Evolutionary conservation across 805 yeast genomes (phyloP).

Genomic region (Candida xiaguanensis): DNA sequence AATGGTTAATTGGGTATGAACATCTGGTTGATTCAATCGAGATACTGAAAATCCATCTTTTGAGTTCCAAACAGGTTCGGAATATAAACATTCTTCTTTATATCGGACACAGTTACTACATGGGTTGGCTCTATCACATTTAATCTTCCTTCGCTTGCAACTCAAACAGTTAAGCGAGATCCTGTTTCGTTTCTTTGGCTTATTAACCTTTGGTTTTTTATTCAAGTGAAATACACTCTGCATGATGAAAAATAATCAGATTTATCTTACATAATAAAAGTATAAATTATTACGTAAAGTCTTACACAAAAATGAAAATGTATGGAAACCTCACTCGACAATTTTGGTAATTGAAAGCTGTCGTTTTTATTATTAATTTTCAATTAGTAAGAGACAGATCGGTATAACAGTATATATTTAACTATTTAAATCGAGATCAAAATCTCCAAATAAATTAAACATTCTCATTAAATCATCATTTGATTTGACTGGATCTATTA

Average conservation of each 20-base stretch:
- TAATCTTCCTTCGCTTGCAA: conserved; percentile 35
- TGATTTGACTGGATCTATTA: conserved; percentile 11
- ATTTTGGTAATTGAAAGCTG: no score
- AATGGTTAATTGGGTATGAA: not conserved
- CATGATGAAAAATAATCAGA: conserved; percentile 1
- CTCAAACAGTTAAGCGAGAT: conserved; percentile 29
- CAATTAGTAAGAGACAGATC: no score
- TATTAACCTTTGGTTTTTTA: not conserved
- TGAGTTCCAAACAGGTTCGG: conserved; percentile 12
- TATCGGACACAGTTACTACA: conserved; percentile 30
- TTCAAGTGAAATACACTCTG: not conserved
- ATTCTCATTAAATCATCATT: conserved; percentile 34
- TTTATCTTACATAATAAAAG: no score
- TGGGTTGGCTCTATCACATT: conserved; percentile 35
- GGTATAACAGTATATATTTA: no score
- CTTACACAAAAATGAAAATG: no score
- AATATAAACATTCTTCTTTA: conserved; percentile 21
- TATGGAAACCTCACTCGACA: no score
- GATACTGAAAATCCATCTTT: conserved; percentile 2
- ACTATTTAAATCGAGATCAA: conserved; percentile 15
- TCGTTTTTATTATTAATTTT: no score
- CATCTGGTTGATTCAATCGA: conserved; percentile 3
- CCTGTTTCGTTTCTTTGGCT: conserved; percentile 14
- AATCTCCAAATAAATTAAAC: conserved; percentile 33
- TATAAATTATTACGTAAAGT: no score